These are phyloP conservation scores for Colletotrichum musae DNA, from an alignment of 2,329 filamentous ascomycete genomes.

Conservation along the genomic window DNA sequence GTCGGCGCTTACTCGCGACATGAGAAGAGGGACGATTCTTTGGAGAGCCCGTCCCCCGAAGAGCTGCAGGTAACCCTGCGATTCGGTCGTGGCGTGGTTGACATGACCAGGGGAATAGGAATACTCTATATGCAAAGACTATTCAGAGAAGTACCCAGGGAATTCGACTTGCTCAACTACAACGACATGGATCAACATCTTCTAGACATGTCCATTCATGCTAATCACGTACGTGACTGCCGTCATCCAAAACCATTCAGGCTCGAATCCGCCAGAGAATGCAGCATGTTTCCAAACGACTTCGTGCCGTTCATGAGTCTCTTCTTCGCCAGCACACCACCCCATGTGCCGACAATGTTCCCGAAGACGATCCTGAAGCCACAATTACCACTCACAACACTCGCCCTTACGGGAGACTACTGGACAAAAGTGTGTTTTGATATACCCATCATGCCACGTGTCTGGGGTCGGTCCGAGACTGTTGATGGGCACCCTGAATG, in stretches of 20 bases:
- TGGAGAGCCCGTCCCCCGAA: too few species aligned
- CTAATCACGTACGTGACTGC: too few species aligned
- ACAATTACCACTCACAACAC: not conserved
- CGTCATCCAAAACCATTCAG: too few species aligned
- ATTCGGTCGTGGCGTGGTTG: not conserved
- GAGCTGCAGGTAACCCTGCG: not conserved
- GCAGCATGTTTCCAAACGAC: not conserved
- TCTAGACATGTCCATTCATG: not conserved
- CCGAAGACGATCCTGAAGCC: not conserved
- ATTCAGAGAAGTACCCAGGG: too few species aligned
- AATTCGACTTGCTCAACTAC: too few species aligned
- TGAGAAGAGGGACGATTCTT: not conserved
- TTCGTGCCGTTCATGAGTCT: not conserved
- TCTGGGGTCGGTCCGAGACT: too few species aligned
- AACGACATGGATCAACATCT: not conserved
- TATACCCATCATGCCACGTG: too few species aligned
- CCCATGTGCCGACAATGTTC: not conserved
- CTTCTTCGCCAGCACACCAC: not conserved
- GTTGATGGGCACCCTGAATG: accelerated
- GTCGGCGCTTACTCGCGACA: not conserved
- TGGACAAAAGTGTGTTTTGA: not conserved
- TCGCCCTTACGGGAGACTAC: not conserved
- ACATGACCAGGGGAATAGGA: too few species aligned
- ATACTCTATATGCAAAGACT: too few species aligned
- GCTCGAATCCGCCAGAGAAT: too few species aligned